Conservation (phyloP, 306 rosid genomes). For the Sesbania bispinosa region DNA sequence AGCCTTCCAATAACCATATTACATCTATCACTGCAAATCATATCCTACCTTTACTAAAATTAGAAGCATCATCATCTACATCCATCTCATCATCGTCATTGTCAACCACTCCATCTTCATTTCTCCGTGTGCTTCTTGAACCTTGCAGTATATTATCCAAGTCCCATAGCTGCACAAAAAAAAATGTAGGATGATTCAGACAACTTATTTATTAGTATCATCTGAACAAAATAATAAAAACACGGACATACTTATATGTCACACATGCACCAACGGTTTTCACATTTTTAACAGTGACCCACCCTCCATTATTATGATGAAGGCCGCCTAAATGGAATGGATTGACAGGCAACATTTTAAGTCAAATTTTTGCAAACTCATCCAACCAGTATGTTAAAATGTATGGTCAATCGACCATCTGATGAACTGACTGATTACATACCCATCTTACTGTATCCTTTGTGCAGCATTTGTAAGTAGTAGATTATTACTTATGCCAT, state of each 20-base stretch:
- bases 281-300: not conserved
- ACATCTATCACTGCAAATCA: not conserved
- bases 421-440: too few relatives aligned
- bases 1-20: too few relatives aligned
- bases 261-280: not conserved
- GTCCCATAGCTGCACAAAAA: conserved; percentile 67
- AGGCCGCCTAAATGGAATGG: not conserved
- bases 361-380: not conserved
- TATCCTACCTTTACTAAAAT: conserved; percentile 42
- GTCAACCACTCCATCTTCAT: conserved; percentile 28
- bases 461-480: not conserved
- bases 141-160: conserved; percentile 60
- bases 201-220: not conserved
- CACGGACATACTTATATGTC: not conserved
- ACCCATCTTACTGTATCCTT: not conserved
- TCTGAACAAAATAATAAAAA: not conserved
- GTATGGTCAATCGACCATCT: too few relatives aligned
- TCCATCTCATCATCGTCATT: conserved; percentile 62
- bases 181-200: not conserved
- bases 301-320: not conserved
- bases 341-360: not conserved
- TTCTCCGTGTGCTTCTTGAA: conserved; percentile 29
- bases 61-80: conserved; percentile 36
- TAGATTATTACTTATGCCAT: not conserved
- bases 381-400: too few relatives aligned